Percentiles rank a stretch among this genome's conserved stretches.
These are phyloP conservation scores for Diddensiella caesifluorescens DNA, from an alignment of 805 yeast genomes.

Conservation along the genomic window DNA sequence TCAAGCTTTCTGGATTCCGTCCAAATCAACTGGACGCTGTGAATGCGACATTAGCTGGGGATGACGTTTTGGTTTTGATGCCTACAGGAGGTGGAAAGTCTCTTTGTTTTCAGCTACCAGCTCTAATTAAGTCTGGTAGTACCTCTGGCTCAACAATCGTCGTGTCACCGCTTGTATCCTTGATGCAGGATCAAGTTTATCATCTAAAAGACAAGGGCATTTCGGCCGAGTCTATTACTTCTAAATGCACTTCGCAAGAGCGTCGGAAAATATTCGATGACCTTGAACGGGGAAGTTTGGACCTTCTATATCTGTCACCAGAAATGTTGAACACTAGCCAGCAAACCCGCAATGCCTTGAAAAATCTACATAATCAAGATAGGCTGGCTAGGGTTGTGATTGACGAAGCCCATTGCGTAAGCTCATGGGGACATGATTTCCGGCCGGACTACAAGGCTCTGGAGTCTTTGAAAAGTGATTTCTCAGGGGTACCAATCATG, in stretches of 20 bases:
- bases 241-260: slow-evolving; percentile 62
- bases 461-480: slow-evolving; percentile 62
- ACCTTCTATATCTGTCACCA: slow-evolving; percentile 83
- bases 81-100: slow-evolving; percentile 99
- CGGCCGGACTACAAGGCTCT: slow-evolving; percentile 90
- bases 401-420: slow-evolving; percentile 97
- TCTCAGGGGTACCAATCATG: slow-evolving; percentile 82
- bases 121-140: slow-evolving; percentile 66
- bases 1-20: slow-evolving; percentile 64
- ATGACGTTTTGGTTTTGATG: slow-evolving; percentile 91
- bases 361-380: slow-evolving; percentile 47
- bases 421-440: slow-evolving; percentile 98
- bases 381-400: slow-evolving; percentile 80
- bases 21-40: slow-evolving; percentile 84
- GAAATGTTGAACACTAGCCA: slow-evolving; percentile 83
- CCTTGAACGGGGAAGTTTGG: slow-evolving; percentile 61
- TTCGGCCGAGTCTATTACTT: slow-evolving; percentile 82
- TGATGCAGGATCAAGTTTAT: slow-evolving; percentile 96
- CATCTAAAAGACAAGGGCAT: slow-evolving; percentile 65
- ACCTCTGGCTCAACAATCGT: slow-evolving; percentile 86
- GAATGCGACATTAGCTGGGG: slow-evolving; percentile 63
- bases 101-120: slow-evolving; percentile 91
- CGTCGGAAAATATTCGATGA: slow-evolving; percentile 55
- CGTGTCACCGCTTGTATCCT: slow-evolving; percentile 86
- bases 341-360: slow-evolving; percentile 60